Conservation (phyloP, 192 early-diverging fungal species). For the Linnemannia elongata region DNA sequence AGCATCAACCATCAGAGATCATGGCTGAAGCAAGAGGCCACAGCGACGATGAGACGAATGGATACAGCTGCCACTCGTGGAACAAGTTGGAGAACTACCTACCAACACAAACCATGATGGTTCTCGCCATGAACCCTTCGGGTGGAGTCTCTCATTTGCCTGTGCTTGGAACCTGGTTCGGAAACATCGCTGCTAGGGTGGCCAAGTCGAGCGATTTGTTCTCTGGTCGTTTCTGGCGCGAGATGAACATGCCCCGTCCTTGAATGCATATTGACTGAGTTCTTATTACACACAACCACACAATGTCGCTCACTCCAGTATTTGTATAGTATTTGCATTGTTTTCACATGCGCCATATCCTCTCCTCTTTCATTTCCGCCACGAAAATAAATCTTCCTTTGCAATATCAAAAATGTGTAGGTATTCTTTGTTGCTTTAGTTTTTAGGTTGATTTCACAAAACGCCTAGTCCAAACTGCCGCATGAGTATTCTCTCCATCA, state of each 20-base stretch:
- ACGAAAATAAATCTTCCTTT: not conserved
- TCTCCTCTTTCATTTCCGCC: not conserved
- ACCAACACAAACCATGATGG: constrained; percentile 27
- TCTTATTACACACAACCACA: not conserved
- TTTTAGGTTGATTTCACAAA: not conserved
- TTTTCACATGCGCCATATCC: not conserved
- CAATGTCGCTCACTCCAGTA: not conserved
- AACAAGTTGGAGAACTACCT: constrained; percentile 36
- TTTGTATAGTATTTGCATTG: not conserved
- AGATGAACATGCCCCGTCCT: constrained; percentile 43
- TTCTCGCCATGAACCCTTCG: constrained; percentile 47
- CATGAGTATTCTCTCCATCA: too few relatives aligned
- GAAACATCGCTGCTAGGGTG: constrained; percentile 25
- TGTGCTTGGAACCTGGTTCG: constrained; percentile 37
- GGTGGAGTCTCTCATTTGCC: constrained; percentile 45
- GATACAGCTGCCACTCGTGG: constrained; percentile 19
- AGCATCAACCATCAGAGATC: not conserved
- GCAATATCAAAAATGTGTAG: not conserved
- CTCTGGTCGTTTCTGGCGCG: constrained; percentile 31
- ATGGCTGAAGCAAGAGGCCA: not conserved
- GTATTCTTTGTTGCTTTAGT: not conserved
- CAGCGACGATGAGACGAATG: not conserved
- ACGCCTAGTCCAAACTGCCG: not conserved
- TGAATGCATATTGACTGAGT: not conserved
- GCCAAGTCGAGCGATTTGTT: constrained; percentile 42